These are phyloP conservation scores for Psilocybe cubensis DNA, from an alignment of 768 basidiomycete genomes.

Conservation along the genomic window DNA sequence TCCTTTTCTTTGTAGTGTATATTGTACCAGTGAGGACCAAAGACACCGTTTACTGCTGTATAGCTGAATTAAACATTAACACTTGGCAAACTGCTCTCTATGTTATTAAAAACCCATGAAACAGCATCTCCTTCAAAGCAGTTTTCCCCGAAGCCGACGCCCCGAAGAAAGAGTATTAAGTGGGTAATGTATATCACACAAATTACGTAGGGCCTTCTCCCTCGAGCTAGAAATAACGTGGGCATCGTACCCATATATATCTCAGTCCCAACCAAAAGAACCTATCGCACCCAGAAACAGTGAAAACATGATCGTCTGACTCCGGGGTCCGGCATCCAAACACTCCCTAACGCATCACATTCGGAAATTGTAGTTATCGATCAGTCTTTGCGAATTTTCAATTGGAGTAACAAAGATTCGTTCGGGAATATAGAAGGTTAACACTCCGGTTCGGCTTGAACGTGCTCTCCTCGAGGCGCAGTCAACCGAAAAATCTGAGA, in stretches of 20 bases:
- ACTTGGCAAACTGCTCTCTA: too few species aligned
- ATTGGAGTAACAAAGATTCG: not conserved
- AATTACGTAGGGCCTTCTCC: too few species aligned
- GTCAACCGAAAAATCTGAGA: too few species aligned
- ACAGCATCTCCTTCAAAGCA: too few species aligned
- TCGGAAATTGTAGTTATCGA: not conserved
- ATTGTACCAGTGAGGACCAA: too few species aligned
- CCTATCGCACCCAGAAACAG: not conserved
- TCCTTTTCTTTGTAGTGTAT: too few species aligned
- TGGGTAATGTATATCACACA: not conserved
- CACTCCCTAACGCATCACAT: not conserved
- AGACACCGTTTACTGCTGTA: too few species aligned
- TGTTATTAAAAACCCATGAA: too few species aligned
- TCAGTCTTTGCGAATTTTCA: not conserved
- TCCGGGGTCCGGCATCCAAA: not conserved
- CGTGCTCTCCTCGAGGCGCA: not conserved
- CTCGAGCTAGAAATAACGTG: too few species aligned
- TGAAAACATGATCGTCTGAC: not conserved
- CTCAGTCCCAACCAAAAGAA: not conserved
- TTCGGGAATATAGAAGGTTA: not conserved
- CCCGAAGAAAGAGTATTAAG: not conserved
- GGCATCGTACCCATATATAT: not conserved
- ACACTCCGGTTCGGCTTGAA: not conserved
- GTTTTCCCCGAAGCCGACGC: not conserved
- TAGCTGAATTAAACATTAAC: too few species aligned